Percentiles rank a stretch among this genome's conserved stretches.
Evolutionary conservation across 179 eudicot species (phyloP).

Genomic region (Silene vulgaris): DNA sequence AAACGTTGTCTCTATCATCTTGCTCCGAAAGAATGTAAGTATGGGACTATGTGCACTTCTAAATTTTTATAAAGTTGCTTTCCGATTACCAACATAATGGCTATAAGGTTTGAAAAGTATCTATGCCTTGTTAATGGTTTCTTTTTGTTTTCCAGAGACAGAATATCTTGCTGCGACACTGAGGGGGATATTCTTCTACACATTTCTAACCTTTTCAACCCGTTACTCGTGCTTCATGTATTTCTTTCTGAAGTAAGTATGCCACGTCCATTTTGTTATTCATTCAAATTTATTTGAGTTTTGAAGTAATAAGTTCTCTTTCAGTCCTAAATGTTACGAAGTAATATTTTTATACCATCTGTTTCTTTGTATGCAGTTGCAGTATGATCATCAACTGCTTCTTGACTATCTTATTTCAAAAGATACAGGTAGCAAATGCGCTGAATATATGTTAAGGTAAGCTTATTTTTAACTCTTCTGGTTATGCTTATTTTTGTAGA

Average conservation of each 20-base stretch:
- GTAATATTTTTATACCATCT: neutral
- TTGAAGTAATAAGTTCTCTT: neutral
- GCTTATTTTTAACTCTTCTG: slow-evolving; percentile 9
- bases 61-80: neutral
- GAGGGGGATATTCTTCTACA: slow-evolving; percentile 41
- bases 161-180: slow-evolving; percentile 29
- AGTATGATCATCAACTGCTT: slow-evolving; percentile 86
- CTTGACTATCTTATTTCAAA: slow-evolving; percentile 94
- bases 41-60: neutral
- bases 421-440: slow-evolving; percentile 68
- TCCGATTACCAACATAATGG: neutral
- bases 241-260: slow-evolving; percentile 76
- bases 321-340: neutral
- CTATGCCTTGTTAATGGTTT: slow-evolving; percentile 13
- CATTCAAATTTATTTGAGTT: neutral
- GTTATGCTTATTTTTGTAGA: neutral
- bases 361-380: slow-evolving; percentile 51
- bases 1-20: slow-evolving; percentile 41
- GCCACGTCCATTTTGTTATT: slow-evolving; percentile 5
- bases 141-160: slow-evolving; percentile 37
- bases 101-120: slow-evolving; percentile 7
- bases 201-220: slow-evolving; percentile 59
- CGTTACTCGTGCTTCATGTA: slow-evolving; percentile 64
- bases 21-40: slow-evolving; percentile 49
- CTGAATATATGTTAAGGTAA: slow-evolving; percentile 85